These are phyloP conservation scores for Candida silvicultrix DNA, from an alignment of 805 yeast genomes.

Conservation along the genomic window DNA sequence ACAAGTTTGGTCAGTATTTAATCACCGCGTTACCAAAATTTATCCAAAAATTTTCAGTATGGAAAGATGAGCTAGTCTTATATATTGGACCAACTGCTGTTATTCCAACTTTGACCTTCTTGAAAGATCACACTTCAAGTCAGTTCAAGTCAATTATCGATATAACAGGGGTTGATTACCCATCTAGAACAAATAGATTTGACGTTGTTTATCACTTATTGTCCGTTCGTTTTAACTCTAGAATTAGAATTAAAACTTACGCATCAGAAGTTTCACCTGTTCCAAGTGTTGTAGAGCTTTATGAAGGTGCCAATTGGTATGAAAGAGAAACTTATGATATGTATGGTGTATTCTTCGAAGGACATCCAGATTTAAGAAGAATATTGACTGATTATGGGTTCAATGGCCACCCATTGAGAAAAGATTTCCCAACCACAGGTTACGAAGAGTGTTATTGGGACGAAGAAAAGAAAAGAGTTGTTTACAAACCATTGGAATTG, in stretches of 20 bases:
- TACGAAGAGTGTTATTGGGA: slow-evolving; percentile 88
- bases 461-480: slow-evolving; percentile 84
- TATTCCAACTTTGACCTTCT: slow-evolving; percentile 61
- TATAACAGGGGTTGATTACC: slow-evolving; percentile 83
- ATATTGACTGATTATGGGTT: slow-evolving; percentile 90
- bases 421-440: slow-evolving; percentile 91
- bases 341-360: slow-evolving; percentile 83
- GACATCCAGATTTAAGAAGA: slow-evolving; percentile 85
- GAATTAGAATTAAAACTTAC: slow-evolving; percentile 84
- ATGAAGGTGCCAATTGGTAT: slow-evolving; percentile 82
- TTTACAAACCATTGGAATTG: slow-evolving; percentile 84
- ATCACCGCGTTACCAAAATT: slow-evolving; percentile 76
- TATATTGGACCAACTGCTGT: slow-evolving; percentile 73
- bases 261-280: slow-evolving; percentile 80
- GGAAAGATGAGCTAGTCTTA: slow-evolving; percentile 83
- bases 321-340: slow-evolving; percentile 87
- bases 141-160: slow-evolving; percentile 78
- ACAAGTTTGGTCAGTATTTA: slow-evolving; percentile 74
- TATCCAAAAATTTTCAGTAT: slow-evolving; percentile 77
- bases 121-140: slow-evolving; percentile 72
- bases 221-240: slow-evolving; percentile 76
- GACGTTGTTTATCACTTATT: slow-evolving; percentile 82
- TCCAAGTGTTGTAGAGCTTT: slow-evolving; percentile 68
- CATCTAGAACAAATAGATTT: slow-evolving; percentile 76
- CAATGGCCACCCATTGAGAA: slow-evolving; percentile 87